Evolutionary conservation across 2,329 filamentous ascomycete species (phyloP).

Genomic region (Venturiaceae sp.): DNA sequence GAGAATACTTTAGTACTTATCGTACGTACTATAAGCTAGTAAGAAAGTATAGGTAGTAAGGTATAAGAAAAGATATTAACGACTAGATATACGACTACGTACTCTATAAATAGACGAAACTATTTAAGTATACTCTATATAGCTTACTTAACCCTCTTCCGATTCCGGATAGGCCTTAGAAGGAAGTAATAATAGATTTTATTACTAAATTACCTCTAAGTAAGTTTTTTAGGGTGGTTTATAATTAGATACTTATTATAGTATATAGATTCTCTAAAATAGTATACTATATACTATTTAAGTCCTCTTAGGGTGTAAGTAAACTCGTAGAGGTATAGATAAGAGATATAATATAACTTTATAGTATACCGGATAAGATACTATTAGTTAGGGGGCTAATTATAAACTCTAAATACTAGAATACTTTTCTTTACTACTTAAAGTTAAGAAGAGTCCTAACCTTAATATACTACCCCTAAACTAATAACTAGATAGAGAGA

Average conservation of each 20-base stretch:
- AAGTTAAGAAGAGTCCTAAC: not conserved
- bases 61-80: no score
- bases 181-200: constrained; percentile 2
- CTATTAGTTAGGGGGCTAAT: not conserved
- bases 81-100: no score
- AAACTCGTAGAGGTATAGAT: not conserved
- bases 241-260: constrained; percentile 4
- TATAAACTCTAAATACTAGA: not conserved
- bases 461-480: not conserved
- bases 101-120: no score
- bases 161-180: not conserved
- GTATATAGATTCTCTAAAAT: constrained; percentile 1
- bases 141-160: not conserved
- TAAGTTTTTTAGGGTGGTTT: not conserved
- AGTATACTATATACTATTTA: not conserved
- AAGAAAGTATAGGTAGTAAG: no score
- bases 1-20: not conserved
- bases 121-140: no score
- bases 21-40: no score
- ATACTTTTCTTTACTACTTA: not conserved
- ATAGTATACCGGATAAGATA: not conserved
- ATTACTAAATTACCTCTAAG: not conserved
- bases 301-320: not conserved
- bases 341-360: not conserved
- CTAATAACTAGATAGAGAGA: not conserved